These are phyloP conservation scores for Ustilago curta DNA, from an alignment of 1,284 basidiomycete genomes.

Conservation along the genomic window DNA sequence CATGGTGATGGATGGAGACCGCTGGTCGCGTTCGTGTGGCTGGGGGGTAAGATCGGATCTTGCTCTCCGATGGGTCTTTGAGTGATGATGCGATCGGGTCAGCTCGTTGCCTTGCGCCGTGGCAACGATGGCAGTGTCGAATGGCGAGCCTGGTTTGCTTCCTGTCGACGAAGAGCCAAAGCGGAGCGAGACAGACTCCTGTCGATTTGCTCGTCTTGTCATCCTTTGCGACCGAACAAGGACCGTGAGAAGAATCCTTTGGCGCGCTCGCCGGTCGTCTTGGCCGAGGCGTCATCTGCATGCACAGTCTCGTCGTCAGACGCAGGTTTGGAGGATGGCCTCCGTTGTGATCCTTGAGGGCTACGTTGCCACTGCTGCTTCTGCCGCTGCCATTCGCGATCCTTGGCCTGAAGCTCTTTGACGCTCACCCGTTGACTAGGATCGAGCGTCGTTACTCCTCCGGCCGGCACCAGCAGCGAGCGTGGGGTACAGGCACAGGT, in stretches of 20 bases:
- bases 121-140: background rate
- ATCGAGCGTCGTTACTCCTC: slow-evolving; percentile 34
- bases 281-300: background rate
- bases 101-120: background rate
- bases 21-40: slow-evolving; percentile 1
- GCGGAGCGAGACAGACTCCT: too few relatives aligned
- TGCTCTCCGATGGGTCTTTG: background rate
- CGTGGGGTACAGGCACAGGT: slow-evolving; percentile 41
- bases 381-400: slow-evolving; percentile 33
- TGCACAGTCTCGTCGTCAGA: background rate
- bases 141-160: background rate
- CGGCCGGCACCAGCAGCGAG: slow-evolving; percentile 34
- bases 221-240: slow-evolving; percentile 2
- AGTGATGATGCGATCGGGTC: background rate
- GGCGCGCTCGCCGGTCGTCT: background rate
- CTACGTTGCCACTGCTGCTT: background rate
- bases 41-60: background rate
- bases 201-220: background rate
- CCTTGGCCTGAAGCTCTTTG: slow-evolving; percentile 32
- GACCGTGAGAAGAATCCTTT: background rate
- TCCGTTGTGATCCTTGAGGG: background rate
- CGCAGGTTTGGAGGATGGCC: background rate
- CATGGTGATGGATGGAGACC: slow-evolving; percentile 1
- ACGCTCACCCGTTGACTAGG: slow-evolving; percentile 43
- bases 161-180: too few relatives aligned